Evolutionary conservation across 306 rosid species (phyloP).

Genomic region (Biancaea sappan): DNA sequence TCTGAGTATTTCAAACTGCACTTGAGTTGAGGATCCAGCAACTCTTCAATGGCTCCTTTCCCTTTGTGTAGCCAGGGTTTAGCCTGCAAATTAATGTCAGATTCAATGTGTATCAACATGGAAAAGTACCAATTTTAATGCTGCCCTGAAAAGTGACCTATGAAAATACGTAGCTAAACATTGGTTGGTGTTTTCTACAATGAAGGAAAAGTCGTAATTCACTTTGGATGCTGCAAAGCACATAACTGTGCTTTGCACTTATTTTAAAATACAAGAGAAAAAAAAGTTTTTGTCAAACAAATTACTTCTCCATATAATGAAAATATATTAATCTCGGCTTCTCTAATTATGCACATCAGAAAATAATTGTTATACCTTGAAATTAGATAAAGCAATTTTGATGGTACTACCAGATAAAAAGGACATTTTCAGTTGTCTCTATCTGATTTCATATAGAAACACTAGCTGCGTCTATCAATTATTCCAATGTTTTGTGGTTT

Average conservation of each 20-base stretch:
- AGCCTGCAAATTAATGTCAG: conserved; percentile 56
- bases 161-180: not conserved
- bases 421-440: conserved; percentile 4
- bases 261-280: conserved; percentile 4
- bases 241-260: not conserved
- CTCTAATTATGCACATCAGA: not conserved
- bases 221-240: conserved; percentile 24
- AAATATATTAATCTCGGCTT: not conserved
- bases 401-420: conserved; percentile 13
- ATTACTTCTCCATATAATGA: not conserved
- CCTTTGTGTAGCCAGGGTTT: conserved; percentile 86
- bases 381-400: not conserved
- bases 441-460: conserved; percentile 2
- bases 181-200: conserved; percentile 4
- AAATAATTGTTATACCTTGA: not conserved
- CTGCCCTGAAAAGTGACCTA: not conserved
- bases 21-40: conserved; percentile 78
- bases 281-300: too few species aligned
- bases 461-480: not conserved
- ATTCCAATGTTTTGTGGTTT: conserved; percentile 18
- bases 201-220: conserved; percentile 14
- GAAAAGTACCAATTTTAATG: not conserved
- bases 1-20: conserved; percentile 59
- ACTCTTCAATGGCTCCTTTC: conserved; percentile 81
- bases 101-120: conserved; percentile 25